A percentile compares a stretch with the other conserved stretches of the same genome.
These are phyloP conservation scores for Candida sonorensis DNA, from an alignment of 805 yeast species.

Conservation along the genomic window DNA sequence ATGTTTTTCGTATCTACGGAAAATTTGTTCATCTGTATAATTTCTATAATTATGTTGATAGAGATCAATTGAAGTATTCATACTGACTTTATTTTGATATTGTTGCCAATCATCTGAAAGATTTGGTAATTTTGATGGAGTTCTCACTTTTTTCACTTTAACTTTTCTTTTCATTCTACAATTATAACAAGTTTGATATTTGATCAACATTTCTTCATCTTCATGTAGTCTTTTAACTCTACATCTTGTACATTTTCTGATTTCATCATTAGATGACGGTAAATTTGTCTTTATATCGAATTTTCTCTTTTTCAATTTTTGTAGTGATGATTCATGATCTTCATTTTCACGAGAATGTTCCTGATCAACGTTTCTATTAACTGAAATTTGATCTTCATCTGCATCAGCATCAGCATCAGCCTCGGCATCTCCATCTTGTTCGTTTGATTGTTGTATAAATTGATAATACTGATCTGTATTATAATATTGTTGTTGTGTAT, in stretches of 20 bases:
- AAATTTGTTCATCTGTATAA: slow-evolving; percentile 22
- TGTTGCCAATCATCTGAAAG: slow-evolving; percentile 27
- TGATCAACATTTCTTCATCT: slow-evolving; percentile 24
- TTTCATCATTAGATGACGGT: slow-evolving; percentile 5
- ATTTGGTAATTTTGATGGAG: slow-evolving; percentile 28
- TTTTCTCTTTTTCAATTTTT: slow-evolving; percentile 1
- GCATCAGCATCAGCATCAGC: not conserved
- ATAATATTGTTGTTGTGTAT: slow-evolving; percentile 11
- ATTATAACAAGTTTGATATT: slow-evolving; percentile 35
- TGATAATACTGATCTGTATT: slow-evolving; percentile 15
- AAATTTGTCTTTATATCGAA: not conserved
- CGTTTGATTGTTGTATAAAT: slow-evolving; percentile 6
- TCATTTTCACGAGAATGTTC: not conserved
- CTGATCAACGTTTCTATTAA: not conserved
- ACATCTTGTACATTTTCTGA: slow-evolving; percentile 38
- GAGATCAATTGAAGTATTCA: slow-evolving; percentile 30
- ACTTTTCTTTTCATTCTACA: slow-evolving; percentile 36
- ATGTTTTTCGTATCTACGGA: slow-evolving; percentile 28
- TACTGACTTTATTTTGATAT: slow-evolving; percentile 28
- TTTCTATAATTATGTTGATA: slow-evolving; percentile 30
- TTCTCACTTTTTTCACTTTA: slow-evolving; percentile 22
- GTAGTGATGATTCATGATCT: slow-evolving; percentile 6
- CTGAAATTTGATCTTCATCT: no score
- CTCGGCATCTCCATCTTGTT: slow-evolving; percentile 4
- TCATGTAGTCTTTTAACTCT: slow-evolving; percentile 33